phyloP scores from a whole-genome alignment of 1,284 basidiomycete species.

The Sanghuangporus baumii region DNA sequence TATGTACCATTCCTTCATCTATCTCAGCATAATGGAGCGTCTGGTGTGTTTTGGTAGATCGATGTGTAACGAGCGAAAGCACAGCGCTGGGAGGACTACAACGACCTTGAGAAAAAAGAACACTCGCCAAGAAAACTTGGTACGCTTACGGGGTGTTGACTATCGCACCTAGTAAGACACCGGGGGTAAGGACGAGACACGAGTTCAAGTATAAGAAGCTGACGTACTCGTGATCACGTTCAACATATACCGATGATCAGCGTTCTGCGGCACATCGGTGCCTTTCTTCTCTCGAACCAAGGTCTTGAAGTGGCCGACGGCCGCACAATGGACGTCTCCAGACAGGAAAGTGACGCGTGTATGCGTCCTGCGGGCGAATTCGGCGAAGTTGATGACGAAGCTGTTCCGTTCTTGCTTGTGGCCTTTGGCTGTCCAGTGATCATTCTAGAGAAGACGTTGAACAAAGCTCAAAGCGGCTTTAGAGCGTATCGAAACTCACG shows the following conservation, averaged over 20 bases:
- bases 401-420: constrained; percentile 92
- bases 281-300: constrained; percentile 44
- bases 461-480: neutral
- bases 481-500: constrained; percentile 33
- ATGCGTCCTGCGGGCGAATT: constrained; percentile 53
- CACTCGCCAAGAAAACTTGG: constrained; percentile 19
- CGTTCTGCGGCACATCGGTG: constrained; percentile 40
- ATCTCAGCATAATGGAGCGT: constrained; percentile 71
- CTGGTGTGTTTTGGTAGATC: constrained; percentile 81
- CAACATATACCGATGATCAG: constrained; percentile 83
- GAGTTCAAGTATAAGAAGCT: constrained; percentile 7
- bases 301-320: constrained; percentile 76
- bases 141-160: constrained; percentile 70
- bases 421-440: constrained; percentile 81
- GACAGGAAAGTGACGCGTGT: constrained; percentile 80
- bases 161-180: constrained; percentile 51
- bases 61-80: constrained; percentile 72
- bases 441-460: constrained; percentile 50
- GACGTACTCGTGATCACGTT: constrained; percentile 70
- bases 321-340: constrained; percentile 89
- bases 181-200: neutral
- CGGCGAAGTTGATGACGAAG: constrained; percentile 78
- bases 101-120: constrained; percentile 12
- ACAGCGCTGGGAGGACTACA: constrained; percentile 71
- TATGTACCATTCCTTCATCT: constrained; percentile 79